A percentile compares a stretch with the other conserved stretches of the same genome.
phyloP scores from a whole-genome alignment of 345 rosid species.

The Eutrema yunnanense region DNA sequence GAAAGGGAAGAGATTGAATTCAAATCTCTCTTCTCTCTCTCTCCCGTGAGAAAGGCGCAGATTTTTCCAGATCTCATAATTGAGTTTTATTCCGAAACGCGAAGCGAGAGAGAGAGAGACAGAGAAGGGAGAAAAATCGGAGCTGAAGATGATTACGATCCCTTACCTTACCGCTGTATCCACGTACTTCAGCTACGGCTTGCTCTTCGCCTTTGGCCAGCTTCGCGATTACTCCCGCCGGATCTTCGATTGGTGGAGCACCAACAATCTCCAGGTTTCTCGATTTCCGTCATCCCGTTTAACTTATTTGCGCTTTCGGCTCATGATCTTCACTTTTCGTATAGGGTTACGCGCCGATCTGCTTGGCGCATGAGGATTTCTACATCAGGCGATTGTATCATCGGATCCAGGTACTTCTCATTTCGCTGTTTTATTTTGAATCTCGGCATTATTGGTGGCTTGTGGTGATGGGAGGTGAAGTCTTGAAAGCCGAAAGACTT shows the following conservation, averaged over 20 bases:
- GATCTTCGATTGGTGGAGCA: conserved; percentile 49
- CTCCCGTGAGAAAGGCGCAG: not conserved
- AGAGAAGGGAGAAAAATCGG: not conserved
- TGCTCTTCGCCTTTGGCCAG: conserved; percentile 75
- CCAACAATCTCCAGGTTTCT: conserved; percentile 53
- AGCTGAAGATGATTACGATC: conserved; percentile 50
- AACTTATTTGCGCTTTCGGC: not conserved
- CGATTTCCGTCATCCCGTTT: not conserved
- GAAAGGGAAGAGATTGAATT: conserved; percentile 18
- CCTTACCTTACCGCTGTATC: conserved; percentile 69
- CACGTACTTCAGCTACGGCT: conserved; percentile 76
- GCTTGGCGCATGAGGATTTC: conserved; percentile 87
- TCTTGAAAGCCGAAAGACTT: not conserved
- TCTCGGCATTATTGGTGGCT: not conserved
- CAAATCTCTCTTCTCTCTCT: conserved; percentile 18
- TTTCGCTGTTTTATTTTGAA: not conserved
- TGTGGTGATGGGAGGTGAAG: not conserved
- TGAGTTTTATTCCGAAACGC: not conserved
- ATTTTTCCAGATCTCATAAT: conserved; percentile 24
- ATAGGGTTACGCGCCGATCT: conserved; percentile 93
- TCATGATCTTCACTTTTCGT: not conserved
- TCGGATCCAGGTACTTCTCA: conserved; percentile 68
- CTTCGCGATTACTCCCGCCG: conserved; percentile 71
- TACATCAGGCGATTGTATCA: conserved; percentile 75
- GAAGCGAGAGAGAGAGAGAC: not conserved